Percentiles rank a stretch among this genome's conserved stretches.
Evolutionary conservation across 2,329 filamentous ascomycete species (phyloP).

Genomic region (Verticillium zaregamsianum): DNA sequence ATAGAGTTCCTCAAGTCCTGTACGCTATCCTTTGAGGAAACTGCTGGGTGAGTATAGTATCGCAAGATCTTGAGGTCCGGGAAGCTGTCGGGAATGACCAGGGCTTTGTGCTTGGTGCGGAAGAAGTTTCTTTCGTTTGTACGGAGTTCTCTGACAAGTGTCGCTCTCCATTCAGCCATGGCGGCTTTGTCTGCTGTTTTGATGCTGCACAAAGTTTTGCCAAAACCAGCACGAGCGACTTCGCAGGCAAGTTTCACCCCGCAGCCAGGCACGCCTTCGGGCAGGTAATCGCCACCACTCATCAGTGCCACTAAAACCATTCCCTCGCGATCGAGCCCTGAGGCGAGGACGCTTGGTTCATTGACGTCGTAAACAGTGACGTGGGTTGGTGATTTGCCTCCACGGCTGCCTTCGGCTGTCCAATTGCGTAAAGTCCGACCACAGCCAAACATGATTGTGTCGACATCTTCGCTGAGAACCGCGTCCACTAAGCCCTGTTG

Average conservation of each 20-base stretch:
- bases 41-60: slow-evolving; percentile 84
- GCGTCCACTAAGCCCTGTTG: slow-evolving; percentile 80
- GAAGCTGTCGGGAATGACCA: slow-evolving; percentile 76
- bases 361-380: slow-evolving; percentile 73
- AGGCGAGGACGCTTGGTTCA: slow-evolving; percentile 41
- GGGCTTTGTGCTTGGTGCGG: slow-evolving; percentile 65
- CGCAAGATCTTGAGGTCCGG: slow-evolving; percentile 74
- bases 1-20: slow-evolving; percentile 48
- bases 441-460: slow-evolving; percentile 96
- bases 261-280: slow-evolving; percentile 81
- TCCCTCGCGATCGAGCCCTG: slow-evolving; percentile 73
- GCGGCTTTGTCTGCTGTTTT: slow-evolving; percentile 54
- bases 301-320: slow-evolving; percentile 94
- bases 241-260: slow-evolving; percentile 87
- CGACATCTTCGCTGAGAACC: slow-evolving; percentile 93
- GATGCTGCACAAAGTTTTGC: slow-evolving; percentile 66
- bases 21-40: slow-evolving; percentile 61
- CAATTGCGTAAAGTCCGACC: slow-evolving; percentile 75
- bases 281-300: slow-evolving; percentile 92
- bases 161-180: slow-evolving; percentile 66
- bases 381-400: slow-evolving; percentile 72
- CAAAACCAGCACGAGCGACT: slow-evolving; percentile 85
- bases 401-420: slow-evolving; percentile 65
- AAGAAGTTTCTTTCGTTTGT: slow-evolving; percentile 85
- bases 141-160: slow-evolving; percentile 68